phyloP scores from a whole-genome alignment of 441 rosid species.

The Adansonia grandidieri region DNA sequence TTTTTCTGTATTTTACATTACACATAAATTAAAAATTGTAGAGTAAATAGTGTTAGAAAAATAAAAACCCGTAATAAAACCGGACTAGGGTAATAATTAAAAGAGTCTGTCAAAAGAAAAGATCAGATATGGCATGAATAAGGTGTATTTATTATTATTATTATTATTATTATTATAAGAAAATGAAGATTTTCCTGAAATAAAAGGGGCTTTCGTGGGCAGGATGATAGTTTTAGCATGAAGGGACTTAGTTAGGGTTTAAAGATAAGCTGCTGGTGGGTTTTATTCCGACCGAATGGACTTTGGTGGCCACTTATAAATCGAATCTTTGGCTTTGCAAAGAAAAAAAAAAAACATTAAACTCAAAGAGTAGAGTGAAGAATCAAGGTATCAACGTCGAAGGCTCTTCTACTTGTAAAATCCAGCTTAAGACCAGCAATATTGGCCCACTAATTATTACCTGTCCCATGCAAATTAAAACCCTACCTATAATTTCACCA shows the following conservation, averaged over 20 bases:
- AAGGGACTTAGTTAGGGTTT: slow-evolving; percentile 25
- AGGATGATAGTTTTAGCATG: not conserved
- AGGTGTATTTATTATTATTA: not conserved
- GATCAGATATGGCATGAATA: too few species aligned
- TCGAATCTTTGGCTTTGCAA: slow-evolving; percentile 28
- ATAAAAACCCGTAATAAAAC: too few species aligned
- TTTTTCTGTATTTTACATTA: too few species aligned
- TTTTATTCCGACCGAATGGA: slow-evolving; percentile 48
- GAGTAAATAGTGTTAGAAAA: too few species aligned
- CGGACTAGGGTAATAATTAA: too few species aligned
- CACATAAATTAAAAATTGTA: too few species aligned
- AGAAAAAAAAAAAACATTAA: not conserved
- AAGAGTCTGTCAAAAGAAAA: too few species aligned
- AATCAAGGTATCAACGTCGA: slow-evolving; percentile 28
- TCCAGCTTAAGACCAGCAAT: slow-evolving; percentile 39
- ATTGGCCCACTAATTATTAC: not conserved
- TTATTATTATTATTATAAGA: too few species aligned
- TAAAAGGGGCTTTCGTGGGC: not conserved
- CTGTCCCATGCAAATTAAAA: not conserved
- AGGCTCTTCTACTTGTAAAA: slow-evolving; percentile 16
- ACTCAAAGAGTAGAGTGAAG: not conserved
- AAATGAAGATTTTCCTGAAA: too few species aligned
- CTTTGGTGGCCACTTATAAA: slow-evolving; percentile 19
- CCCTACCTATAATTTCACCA: not conserved
- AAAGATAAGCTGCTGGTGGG: slow-evolving; percentile 35